These are phyloP conservation scores for Colletotrichum paranaense DNA, from an alignment of 2,329 filamentous ascomycete genomes.

Conservation along the genomic window DNA sequence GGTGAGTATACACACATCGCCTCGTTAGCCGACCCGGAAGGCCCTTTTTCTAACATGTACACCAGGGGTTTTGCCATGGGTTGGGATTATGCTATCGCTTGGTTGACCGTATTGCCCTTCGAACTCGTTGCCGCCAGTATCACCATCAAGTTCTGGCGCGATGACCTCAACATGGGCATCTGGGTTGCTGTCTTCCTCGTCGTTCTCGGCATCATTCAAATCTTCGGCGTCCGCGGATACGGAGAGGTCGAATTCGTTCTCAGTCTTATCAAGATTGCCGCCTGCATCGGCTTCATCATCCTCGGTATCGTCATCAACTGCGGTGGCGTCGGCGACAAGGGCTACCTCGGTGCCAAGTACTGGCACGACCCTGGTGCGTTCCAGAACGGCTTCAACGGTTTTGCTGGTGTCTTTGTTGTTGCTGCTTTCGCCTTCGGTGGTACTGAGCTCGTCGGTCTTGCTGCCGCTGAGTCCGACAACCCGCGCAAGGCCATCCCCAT, in stretches of 20 bases:
- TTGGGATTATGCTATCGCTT: slow-evolving; percentile 67
- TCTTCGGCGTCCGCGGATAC: slow-evolving; percentile 66
- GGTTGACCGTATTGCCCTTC: slow-evolving; percentile 77
- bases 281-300: slow-evolving; percentile 35
- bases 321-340: slow-evolving; percentile 35
- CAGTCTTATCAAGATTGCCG: slow-evolving; percentile 64
- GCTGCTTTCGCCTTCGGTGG: slow-evolving; percentile 38
- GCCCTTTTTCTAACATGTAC: slow-evolving; percentile 33
- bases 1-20: slow-evolving; percentile 51
- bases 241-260: slow-evolving; percentile 70
- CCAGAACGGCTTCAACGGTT: slow-evolving; percentile 40
- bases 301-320: slow-evolving; percentile 40
- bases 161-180: slow-evolving; percentile 61
- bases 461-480: slow-evolving; percentile 39
- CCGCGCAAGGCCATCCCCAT: slow-evolving; percentile 40
- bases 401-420: slow-evolving; percentile 38
- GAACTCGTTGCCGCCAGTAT: slow-evolving; percentile 79
- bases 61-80: slow-evolving; percentile 63
- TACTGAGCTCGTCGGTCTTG: slow-evolving; percentile 41
- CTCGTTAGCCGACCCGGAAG: neutral
- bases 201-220: slow-evolving; percentile 61
- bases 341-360: slow-evolving; percentile 38
- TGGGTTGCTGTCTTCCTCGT: slow-evolving; percentile 60
- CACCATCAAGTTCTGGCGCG: slow-evolving; percentile 75
- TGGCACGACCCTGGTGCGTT: slow-evolving; percentile 39